Conservation (phyloP, 2,329 filamentous ascomycete species). For the Coniochaeta hoffmannii region DNA sequence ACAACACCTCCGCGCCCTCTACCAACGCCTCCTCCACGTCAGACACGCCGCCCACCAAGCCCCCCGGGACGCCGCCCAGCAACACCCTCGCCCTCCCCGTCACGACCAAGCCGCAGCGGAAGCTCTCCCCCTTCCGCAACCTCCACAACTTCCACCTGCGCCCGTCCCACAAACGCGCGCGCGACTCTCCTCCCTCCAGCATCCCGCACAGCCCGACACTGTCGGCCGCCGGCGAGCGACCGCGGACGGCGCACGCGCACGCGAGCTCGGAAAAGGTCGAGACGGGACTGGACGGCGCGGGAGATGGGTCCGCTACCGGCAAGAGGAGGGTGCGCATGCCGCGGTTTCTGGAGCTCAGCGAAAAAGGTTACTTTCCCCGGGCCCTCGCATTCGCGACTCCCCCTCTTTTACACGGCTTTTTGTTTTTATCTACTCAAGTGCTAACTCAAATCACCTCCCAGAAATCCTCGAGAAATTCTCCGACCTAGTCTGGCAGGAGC, state of each 20-base stretch:
- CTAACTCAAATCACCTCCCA: constrained; percentile 16
- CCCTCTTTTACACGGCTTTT: too few relatives aligned
- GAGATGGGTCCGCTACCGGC: neutral
- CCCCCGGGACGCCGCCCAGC: constrained; percentile 11
- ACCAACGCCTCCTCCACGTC: constrained; percentile 5
- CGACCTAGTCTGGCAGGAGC: constrained; percentile 47
- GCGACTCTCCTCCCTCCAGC: constrained; percentile 19
- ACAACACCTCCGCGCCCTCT: constrained; percentile 1
- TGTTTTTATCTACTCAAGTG: too few relatives aligned
- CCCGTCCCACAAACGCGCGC: constrained; percentile 20
- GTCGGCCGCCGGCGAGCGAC: neutral
- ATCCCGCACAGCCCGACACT: constrained; percentile 12
- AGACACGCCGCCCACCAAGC: constrained; percentile 3
- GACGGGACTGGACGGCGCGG: neutral
- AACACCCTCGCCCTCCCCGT: constrained; percentile 4
- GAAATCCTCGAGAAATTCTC: constrained; percentile 44
- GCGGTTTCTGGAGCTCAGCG: constrained; percentile 42
- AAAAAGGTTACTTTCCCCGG: constrained; percentile 35
- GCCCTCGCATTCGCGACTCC: too few relatives aligned
- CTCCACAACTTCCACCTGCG: constrained; percentile 20
- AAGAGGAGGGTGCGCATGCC: constrained; percentile 23
- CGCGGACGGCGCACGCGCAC: neutral
- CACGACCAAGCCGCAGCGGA: constrained; percentile 9
- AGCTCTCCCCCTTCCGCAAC: constrained; percentile 20
- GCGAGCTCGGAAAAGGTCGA: neutral